Percentiles rank a stretch among this genome's conserved stretches.
These are phyloP conservation scores for Cyberlindnera americana DNA, from an alignment of 805 yeast species.

Conservation along the genomic window DNA sequence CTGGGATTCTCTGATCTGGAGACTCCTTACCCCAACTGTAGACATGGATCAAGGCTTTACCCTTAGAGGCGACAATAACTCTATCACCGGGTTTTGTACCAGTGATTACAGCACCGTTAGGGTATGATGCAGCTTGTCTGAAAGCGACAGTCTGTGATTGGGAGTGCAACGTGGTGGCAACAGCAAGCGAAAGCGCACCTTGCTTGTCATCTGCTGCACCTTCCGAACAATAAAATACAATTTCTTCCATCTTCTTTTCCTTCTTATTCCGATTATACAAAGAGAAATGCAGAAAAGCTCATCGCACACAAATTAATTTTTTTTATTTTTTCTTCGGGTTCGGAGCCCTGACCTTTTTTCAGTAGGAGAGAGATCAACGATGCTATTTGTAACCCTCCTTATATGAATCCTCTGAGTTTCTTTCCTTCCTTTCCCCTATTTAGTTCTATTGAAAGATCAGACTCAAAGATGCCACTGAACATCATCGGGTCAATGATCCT, in stretches of 20 bases:
- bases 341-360: neutral
- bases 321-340: neutral
- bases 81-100: slow-evolving; percentile 34
- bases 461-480: slow-evolving; percentile 82
- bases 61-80: slow-evolving; percentile 60
- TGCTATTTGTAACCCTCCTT: too few relatives aligned
- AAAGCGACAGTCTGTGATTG: slow-evolving; percentile 41
- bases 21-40: slow-evolving; percentile 69
- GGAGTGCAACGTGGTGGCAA: slow-evolving; percentile 40
- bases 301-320: slow-evolving; percentile 3
- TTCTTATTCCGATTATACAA: neutral
- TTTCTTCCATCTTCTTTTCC: slow-evolving; percentile 43
- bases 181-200: slow-evolving; percentile 40
- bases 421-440: too few relatives aligned
- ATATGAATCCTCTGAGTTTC: too few relatives aligned
- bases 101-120: slow-evolving; percentile 48
- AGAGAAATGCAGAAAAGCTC: neutral
- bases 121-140: slow-evolving; percentile 44
- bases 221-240: slow-evolving; percentile 43
- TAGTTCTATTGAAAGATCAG: too few relatives aligned
- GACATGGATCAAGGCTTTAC: slow-evolving; percentile 70
- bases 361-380: too few relatives aligned
- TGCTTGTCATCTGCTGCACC: slow-evolving; percentile 43
- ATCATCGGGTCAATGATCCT: slow-evolving; percentile 62
- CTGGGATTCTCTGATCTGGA: slow-evolving; percentile 73